phyloP scores from a whole-genome alignment of 495 filamentous ascomycete genomes.

The Daldinia vernicosa region DNA sequence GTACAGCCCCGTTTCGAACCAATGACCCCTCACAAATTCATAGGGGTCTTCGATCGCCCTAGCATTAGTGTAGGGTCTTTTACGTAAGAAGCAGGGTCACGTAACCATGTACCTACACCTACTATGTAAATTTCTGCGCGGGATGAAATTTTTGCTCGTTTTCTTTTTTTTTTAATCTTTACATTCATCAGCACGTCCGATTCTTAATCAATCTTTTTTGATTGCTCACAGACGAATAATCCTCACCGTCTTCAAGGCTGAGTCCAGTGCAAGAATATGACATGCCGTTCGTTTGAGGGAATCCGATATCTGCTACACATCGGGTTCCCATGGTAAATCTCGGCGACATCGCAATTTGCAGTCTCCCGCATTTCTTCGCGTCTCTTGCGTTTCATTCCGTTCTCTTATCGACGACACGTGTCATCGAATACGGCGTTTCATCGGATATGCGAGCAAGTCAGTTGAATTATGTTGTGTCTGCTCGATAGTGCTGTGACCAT shows the following conservation, averaged over 20 bases:
- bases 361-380: slow-evolving; percentile 3
- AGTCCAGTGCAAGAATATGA: slow-evolving; percentile 46
- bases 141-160: slow-evolving; percentile 13
- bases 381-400: slow-evolving; percentile 7
- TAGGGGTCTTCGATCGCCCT: not conserved
- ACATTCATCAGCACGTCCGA: slow-evolving; percentile 47
- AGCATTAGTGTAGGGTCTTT: slow-evolving; percentile 4
- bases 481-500: not conserved
- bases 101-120: not conserved
- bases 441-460: slow-evolving; percentile 11
- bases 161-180: slow-evolving; percentile 26
- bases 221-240: slow-evolving; percentile 42
- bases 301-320: slow-evolving; percentile 37
- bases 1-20: not conserved
- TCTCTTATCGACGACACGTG: slow-evolving; percentile 14
- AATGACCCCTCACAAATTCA: not conserved
- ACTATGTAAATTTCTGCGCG: slow-evolving; percentile 16
- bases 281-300: slow-evolving; percentile 51
- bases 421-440: slow-evolving; percentile 13
- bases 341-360: slow-evolving; percentile 44
- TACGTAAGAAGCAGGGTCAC: slow-evolving; percentile 6
- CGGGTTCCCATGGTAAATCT: slow-evolving; percentile 47
- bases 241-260: slow-evolving; percentile 42
- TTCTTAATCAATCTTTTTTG: slow-evolving; percentile 36
- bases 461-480: slow-evolving; percentile 11